A percentile compares a stretch with the other conserved stretches of the same genome.
phyloP scores from a whole-genome alignment of 805 yeast species.

The Kodamaea lidongshanica region DNA sequence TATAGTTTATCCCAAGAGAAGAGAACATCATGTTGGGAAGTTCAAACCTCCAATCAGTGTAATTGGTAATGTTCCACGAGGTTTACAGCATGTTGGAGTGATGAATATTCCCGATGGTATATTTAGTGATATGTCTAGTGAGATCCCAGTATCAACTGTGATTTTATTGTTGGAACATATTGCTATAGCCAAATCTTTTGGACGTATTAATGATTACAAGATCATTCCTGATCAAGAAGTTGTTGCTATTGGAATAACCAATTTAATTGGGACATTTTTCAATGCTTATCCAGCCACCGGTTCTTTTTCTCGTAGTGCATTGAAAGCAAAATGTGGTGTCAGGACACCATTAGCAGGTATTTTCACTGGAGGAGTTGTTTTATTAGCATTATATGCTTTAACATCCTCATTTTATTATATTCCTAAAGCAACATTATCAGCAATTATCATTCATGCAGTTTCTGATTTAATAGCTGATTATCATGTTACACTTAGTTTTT shows the following conservation, averaged over 20 bases:
- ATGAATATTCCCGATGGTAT: conserved; percentile 60
- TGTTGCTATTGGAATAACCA: conserved; percentile 88
- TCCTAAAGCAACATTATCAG: conserved; percentile 82
- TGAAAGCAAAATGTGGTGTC: conserved; percentile 92
- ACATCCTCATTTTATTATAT: conserved; percentile 82
- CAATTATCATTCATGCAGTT: conserved; percentile 91
- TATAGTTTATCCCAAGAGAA: conserved; percentile 46
- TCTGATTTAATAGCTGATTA: conserved; percentile 74
- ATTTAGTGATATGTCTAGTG: conserved; percentile 56
- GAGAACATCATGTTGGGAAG: conserved; percentile 23
- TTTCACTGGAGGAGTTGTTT: conserved; percentile 82
- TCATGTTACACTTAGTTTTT: conserved; percentile 60
- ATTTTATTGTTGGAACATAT: conserved; percentile 85
- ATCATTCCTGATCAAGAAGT: conserved; percentile 91
- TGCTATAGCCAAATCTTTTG: conserved; percentile 89
- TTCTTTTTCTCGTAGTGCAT: conserved; percentile 89
- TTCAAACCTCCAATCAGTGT: conserved; percentile 48
- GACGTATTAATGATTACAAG: conserved; percentile 85
- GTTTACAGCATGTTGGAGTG: conserved; percentile 70
- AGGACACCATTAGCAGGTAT: conserved; percentile 91
- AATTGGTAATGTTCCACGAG: conserved; percentile 76
- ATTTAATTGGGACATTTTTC: conserved; percentile 86
- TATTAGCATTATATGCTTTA: conserved; percentile 77
- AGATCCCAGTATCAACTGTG: conserved; percentile 80
- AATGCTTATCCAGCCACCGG: conserved; percentile 95